A percentile compares a stretch with the other conserved stretches of the same genome.
These are phyloP conservation scores for Dothideomycetes sp. DNA, from an alignment of 2,329 filamentous ascomycete genomes.

Conservation along the genomic window DNA sequence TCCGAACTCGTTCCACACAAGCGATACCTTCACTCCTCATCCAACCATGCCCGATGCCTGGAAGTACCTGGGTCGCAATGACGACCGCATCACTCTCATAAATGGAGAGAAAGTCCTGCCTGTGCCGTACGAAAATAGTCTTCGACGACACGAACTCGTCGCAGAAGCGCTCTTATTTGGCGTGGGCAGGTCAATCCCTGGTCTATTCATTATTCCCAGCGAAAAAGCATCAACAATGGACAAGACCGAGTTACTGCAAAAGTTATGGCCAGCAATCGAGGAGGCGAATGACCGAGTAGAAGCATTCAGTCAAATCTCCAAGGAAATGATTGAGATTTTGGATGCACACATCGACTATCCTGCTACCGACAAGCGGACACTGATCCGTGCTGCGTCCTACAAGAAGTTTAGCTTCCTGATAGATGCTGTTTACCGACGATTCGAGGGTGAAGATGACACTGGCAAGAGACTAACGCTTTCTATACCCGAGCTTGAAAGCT, in stretches of 20 bases:
- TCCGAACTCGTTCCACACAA: constrained; percentile 39
- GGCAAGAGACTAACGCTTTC: constrained; percentile 19
- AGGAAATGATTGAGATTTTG: constrained; percentile 42
- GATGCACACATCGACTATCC: constrained; percentile 35
- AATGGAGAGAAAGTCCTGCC: constrained; percentile 42
- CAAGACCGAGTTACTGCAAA: constrained; percentile 35
- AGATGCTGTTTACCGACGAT: constrained; percentile 30
- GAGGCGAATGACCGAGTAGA: constrained; percentile 39
- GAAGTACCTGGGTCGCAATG: constrained; percentile 35
- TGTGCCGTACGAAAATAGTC: constrained; percentile 40
- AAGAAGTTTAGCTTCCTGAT: constrained; percentile 37
- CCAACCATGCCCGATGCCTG: constrained; percentile 32
- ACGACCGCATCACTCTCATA: constrained; percentile 36
- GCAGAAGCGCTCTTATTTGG: constrained; percentile 49
- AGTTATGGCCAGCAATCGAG: constrained; percentile 40
- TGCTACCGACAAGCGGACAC: constrained; percentile 46
- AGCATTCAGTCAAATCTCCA: constrained; percentile 42
- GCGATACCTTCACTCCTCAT: constrained; percentile 37
- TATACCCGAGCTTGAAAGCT: constrained; percentile 21
- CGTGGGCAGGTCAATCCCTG: constrained; percentile 39
- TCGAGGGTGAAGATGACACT: constrained; percentile 9
- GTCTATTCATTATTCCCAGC: constrained; percentile 40
- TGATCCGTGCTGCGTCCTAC: constrained; percentile 43
- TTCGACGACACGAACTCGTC: constrained; percentile 42
- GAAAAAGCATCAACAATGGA: constrained; percentile 31